Conservation (phyloP, 148 eudicot species). For the Selenicereus undatus region DNA sequence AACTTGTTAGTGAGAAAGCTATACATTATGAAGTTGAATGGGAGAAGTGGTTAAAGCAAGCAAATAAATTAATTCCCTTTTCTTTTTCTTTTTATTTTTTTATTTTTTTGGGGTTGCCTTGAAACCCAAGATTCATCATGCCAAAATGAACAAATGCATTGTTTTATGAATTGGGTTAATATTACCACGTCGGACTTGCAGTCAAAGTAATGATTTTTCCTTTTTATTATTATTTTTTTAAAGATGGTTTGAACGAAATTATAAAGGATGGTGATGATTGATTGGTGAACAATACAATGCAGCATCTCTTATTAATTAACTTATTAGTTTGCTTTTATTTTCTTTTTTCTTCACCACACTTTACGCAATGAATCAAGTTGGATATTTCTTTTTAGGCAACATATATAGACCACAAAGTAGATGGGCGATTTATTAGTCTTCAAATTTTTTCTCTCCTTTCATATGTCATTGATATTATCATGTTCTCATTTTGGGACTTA, state of each 20-base stretch:
- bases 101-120: not conserved
- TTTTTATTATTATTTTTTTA: no score
- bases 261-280: not conserved
- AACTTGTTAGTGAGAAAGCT: not conserved
- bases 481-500: no score
- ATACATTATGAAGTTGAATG: not conserved
- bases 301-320: not conserved
- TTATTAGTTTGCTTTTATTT: not conserved
- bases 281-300: not conserved
- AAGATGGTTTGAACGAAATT: not conserved
- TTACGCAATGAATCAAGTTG: conserved; percentile 5
- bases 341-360: not conserved
- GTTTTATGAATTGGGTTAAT: not conserved
- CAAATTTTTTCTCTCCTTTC: not conserved
- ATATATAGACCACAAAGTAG: no score
- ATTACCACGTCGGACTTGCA: not conserved
- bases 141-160: not conserved
- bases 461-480: not conserved
- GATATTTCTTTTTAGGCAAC: no score
- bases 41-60: no score
- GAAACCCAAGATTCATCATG: not conserved
- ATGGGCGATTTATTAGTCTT: no score
- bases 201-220: conserved; percentile 10
- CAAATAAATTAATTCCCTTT: no score
- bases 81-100: not conserved